A percentile compares a stretch with the other conserved stretches of the same genome.
phyloP scores from a whole-genome alignment of 495 filamentous ascomycete genomes.

The Neurospora sp. region DNA sequence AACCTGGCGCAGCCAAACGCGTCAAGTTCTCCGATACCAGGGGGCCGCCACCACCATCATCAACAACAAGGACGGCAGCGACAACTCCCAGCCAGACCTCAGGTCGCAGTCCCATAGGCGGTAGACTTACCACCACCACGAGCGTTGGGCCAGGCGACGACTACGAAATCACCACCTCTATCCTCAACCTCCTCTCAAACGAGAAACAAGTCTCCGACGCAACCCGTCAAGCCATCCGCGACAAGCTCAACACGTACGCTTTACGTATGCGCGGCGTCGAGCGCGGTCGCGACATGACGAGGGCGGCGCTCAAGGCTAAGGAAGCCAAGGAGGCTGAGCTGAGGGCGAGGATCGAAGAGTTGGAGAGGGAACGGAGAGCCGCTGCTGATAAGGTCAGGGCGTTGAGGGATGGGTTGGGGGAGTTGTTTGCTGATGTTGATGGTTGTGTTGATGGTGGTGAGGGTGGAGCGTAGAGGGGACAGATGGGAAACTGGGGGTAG shows the following conservation, averaged over 20 bases:
- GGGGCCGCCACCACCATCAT: constrained; percentile 13
- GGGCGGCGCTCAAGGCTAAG: constrained; percentile 50
- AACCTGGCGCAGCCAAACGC: constrained; percentile 1
- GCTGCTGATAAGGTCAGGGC: constrained; percentile 21
- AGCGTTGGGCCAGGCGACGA: constrained; percentile 10
- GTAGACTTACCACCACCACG: background rate
- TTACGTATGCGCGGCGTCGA: constrained; percentile 46
- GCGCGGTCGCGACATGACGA: constrained; percentile 50
- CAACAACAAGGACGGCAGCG: background rate
- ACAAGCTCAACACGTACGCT: constrained; percentile 45
- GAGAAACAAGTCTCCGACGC: constrained; percentile 29
- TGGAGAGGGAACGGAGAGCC: constrained; percentile 43
- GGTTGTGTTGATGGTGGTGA: background rate
- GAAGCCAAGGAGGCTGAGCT: constrained; percentile 49
- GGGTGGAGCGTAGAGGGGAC: background rate
- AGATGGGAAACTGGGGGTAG: background rate
- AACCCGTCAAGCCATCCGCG: constrained; percentile 32
- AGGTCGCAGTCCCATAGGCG: background rate
- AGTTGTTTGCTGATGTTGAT: constrained; percentile 1
- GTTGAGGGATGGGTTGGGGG: constrained; percentile 10
- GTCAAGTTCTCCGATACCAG: constrained; percentile 20
- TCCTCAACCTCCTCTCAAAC: constrained; percentile 40
- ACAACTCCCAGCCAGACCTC: background rate
- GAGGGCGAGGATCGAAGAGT: constrained; percentile 30
- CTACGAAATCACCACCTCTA: constrained; percentile 41